These are phyloP conservation scores for Tricholoma matsutake DNA, from an alignment of 768 basidiomycete species.

Conservation along the genomic window DNA sequence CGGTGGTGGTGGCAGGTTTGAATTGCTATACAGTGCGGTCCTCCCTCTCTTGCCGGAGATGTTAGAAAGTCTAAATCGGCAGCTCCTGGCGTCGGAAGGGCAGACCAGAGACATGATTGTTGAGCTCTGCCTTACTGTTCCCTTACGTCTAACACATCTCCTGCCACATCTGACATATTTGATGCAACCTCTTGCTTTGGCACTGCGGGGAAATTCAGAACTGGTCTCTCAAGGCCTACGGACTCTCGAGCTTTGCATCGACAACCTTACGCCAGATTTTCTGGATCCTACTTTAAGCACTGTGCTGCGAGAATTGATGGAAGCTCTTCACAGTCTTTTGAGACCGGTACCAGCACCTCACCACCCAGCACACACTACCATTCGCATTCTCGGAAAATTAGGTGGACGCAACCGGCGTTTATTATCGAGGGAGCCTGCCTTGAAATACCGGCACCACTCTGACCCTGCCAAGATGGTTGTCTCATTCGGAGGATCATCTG, in stretches of 20 bases:
- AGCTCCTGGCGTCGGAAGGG: constrained; percentile 83
- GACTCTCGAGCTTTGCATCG: constrained; percentile 97
- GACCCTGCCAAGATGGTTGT: constrained; percentile 69
- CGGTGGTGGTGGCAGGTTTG: constrained; percentile 90
- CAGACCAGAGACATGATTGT: constrained; percentile 87
- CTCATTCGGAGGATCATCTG: constrained; percentile 66
- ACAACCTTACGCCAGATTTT: constrained; percentile 97
- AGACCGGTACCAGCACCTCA: constrained; percentile 88
- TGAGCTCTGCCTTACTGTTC: constrained; percentile 95
- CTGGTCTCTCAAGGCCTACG: constrained; percentile 93
- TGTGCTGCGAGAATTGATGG: constrained; percentile 91
- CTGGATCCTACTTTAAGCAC: constrained; percentile 93
- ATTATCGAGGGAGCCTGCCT: constrained; percentile 71
- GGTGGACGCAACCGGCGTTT: constrained; percentile 92
- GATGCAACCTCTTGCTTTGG: constrained; percentile 94
- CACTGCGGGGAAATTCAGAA: constrained; percentile 82
- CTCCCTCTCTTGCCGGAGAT: constrained; percentile 95
- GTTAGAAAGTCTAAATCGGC: constrained; percentile 91
- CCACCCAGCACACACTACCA: constrained; percentile 88
- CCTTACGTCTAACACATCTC: constrained; percentile 90
- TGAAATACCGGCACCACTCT: constrained; percentile 69
- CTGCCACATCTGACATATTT: constrained; percentile 92
- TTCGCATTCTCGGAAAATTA: constrained; percentile 93
- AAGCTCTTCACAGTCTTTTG: constrained; percentile 86
- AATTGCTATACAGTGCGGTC: constrained; percentile 93